Evolutionary conservation across 495 filamentous ascomycete species (phyloP).

Genomic region (Hyaloscypha variabilis): DNA sequence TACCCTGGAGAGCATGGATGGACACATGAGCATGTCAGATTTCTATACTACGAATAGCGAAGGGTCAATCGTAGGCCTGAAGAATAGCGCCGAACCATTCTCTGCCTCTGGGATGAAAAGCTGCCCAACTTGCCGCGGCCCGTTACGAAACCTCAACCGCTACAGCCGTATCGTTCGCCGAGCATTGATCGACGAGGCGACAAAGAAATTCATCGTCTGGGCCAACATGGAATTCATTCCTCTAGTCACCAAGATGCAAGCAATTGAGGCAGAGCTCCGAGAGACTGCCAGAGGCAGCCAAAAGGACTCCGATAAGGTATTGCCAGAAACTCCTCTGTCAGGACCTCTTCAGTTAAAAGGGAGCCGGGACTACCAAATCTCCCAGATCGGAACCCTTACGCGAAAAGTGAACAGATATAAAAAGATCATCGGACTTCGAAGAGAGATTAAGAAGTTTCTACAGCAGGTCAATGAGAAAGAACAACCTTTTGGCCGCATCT

Average conservation of each 20-base stretch:
- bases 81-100: slow-evolving; percentile 49
- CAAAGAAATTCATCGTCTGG: slow-evolving; percentile 66
- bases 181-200: slow-evolving; percentile 66
- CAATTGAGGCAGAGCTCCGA: slow-evolving; percentile 22
- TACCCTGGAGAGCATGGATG: slow-evolving; percentile 64
- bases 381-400: slow-evolving; percentile 25
- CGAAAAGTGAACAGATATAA: slow-evolving; percentile 41
- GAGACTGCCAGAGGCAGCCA: slow-evolving; percentile 29
- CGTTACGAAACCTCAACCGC: slow-evolving; percentile 62
- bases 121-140: slow-evolving; percentile 66
- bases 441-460: slow-evolving; percentile 45
- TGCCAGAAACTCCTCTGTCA: slow-evolving; percentile 29
- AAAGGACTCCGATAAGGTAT: slow-evolving; percentile 22
- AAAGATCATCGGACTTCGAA: slow-evolving; percentile 41
- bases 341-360: slow-evolving; percentile 32
- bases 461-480: slow-evolving; percentile 51
- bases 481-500: slow-evolving; percentile 62
- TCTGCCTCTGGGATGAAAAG: slow-evolving; percentile 54
- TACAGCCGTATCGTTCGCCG: slow-evolving; percentile 69
- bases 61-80: slow-evolving; percentile 47
- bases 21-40: slow-evolving; percentile 60
- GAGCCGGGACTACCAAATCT: slow-evolving; percentile 24
- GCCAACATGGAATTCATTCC: slow-evolving; percentile 50
- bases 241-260: slow-evolving; percentile 41
- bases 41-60: slow-evolving; percentile 54